These are phyloP conservation scores for Phyllosticta citrichinensis DNA, from an alignment of 2,329 filamentous ascomycete species.

Conservation along the genomic window DNA sequence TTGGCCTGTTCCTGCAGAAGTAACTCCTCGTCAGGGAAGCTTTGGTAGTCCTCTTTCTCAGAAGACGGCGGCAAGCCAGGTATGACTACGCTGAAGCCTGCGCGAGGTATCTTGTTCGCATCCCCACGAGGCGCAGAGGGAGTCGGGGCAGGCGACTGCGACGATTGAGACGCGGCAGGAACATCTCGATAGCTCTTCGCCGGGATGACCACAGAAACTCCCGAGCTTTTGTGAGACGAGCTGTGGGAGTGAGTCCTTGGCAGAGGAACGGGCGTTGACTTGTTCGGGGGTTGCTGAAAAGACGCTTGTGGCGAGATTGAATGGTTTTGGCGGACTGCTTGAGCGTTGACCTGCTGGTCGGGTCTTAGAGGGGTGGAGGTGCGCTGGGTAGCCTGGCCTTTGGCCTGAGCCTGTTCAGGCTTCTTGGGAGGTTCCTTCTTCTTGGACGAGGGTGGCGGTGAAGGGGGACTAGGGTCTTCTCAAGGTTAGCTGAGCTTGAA, in stretches of 20 bases:
- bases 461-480: slow-evolving; percentile 2
- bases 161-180: not conserved
- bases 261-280: not conserved
- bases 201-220: slow-evolving; percentile 6
- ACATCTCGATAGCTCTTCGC: not conserved
- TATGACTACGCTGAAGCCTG: slow-evolving; percentile 31
- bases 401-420: not conserved
- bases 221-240: not conserved
- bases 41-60: slow-evolving; percentile 30
- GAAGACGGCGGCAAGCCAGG: slow-evolving; percentile 32
- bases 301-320: not conserved
- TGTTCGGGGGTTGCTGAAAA: not conserved
- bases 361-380: not conserved
- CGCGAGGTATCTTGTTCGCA: not conserved
- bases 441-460: not conserved
- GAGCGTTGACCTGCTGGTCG: not conserved
- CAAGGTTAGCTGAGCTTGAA: not conserved
- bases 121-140: not conserved
- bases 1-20: not conserved
- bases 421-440: not conserved
- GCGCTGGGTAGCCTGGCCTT: not conserved
- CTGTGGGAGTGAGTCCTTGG: not conserved
- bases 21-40: slow-evolving; percentile 26
- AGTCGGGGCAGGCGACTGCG: not conserved
- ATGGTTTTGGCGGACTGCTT: not conserved